phyloP scores from a whole-genome alignment of 2,329 filamentous ascomycete species.

The Verticillium dahliae region DNA sequence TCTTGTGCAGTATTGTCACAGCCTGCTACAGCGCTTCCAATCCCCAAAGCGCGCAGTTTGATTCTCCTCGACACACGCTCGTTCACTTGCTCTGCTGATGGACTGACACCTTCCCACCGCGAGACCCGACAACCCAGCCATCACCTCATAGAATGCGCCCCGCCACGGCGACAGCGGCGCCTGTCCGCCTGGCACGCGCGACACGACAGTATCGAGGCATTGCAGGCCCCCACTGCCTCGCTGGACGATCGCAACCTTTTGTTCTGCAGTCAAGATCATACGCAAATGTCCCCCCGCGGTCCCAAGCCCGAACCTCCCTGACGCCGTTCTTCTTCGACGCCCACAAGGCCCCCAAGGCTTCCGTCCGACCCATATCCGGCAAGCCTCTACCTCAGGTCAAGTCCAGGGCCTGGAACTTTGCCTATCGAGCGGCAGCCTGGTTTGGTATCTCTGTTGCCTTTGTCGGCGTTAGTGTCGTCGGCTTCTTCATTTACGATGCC shows the following conservation, averaged over 20 bases:
- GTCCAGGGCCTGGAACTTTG: slow-evolving; percentile 47
- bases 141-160: background rate
- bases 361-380: slow-evolving; percentile 40
- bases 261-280: background rate
- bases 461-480: slow-evolving; percentile 61
- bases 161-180: background rate
- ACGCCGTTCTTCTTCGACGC: slow-evolving; percentile 10
- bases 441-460: slow-evolving; percentile 71
- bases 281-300: background rate
- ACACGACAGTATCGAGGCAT: background rate
- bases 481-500: slow-evolving; percentile 91
- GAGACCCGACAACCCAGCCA: background rate
- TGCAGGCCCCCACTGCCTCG: background rate
- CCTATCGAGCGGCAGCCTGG: slow-evolving; percentile 64
- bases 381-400: slow-evolving; percentile 42
- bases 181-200: background rate
- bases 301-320: slow-evolving; percentile 9
- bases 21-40: background rate
- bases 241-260: background rate
- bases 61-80: background rate
- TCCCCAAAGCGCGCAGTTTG: background rate
- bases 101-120: background rate
- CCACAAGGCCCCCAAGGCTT: slow-evolving; percentile 8
- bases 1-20: background rate
- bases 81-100: background rate